These are phyloP conservation scores for Nitzschia putrida DNA, from an alignment of 108 stramenopile species.

Conservation along the genomic window DNA sequence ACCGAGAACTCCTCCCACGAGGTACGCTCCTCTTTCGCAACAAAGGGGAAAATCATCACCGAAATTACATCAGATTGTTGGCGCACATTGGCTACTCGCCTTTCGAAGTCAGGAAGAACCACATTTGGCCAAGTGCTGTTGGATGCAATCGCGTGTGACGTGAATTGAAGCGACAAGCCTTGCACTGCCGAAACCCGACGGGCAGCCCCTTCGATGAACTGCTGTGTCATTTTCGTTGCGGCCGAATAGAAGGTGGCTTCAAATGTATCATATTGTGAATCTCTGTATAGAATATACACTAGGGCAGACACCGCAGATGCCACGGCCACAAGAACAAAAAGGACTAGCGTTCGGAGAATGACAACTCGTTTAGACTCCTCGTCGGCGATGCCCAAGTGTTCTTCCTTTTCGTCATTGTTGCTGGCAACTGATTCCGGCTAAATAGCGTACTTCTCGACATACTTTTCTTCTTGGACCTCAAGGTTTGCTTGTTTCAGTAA, in stretches of 20 bases:
- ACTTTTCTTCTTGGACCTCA: too few species aligned
- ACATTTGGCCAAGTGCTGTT: neutral
- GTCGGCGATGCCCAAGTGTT: neutral
- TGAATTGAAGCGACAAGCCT: neutral
- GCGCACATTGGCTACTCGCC: neutral
- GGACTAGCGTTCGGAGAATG: neutral
- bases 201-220: neutral
- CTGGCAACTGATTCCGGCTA: too few species aligned
- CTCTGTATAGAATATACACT: neutral
- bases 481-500: too few species aligned
- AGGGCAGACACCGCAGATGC: neutral
- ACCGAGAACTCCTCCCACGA: slow-evolving; percentile 3
- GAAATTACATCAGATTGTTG: neutral
- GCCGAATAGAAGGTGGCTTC: neutral
- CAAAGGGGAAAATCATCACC: neutral
- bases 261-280: neutral
- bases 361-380: neutral
- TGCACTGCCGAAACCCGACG: neutral
- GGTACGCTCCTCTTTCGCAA: neutral
- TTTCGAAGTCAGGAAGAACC: neutral
- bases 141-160: neutral
- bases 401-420: neutral
- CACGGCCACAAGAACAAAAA: neutral
- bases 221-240: neutral
- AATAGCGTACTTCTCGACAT: too few species aligned